A percentile compares a stretch with the other conserved stretches of the same genome.
Evolutionary conservation across 2,329 filamentous ascomycete species (phyloP).

Genomic region (Aspergillus sp.): DNA sequence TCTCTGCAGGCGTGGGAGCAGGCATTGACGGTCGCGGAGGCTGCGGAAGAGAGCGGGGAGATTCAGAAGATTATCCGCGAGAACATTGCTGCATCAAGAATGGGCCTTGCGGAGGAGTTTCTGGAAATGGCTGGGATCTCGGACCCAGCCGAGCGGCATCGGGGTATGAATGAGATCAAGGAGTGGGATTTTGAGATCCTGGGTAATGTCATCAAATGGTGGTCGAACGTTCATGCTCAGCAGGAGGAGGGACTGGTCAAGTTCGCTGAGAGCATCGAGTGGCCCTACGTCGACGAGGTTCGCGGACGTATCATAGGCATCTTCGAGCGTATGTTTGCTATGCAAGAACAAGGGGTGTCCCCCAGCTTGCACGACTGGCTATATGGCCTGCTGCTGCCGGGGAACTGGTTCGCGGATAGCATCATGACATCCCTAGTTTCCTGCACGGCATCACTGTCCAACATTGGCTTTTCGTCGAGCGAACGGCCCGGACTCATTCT

Average conservation of each 20-base stretch:
- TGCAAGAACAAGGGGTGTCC: too few species aligned
- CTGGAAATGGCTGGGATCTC: too few species aligned
- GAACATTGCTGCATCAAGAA: too few species aligned
- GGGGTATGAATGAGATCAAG: too few species aligned
- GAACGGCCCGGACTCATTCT: neutral
- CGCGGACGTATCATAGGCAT: neutral
- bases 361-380: slow-evolving; percentile 1
- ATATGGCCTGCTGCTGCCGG: neutral
- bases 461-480: too few species aligned
- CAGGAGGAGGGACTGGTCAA: slow-evolving; percentile 5
- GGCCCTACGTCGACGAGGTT: neutral
- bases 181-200: neutral
- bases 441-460: too few species aligned
- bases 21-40: too few species aligned
- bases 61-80: too few species aligned
- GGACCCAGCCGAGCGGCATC: too few species aligned
- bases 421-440: neutral
- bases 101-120: too few species aligned
- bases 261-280: neutral
- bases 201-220: neutral
- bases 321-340: too few species aligned
- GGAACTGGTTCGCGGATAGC: neutral
- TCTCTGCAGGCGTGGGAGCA: neutral
- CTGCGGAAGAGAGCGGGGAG: too few species aligned
- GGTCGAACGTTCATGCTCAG: neutral